A percentile compares a stretch with the other conserved stretches of the same genome.
These are phyloP conservation scores for Cercospora sesami DNA, from an alignment of 2,329 filamentous ascomycete species.

Conservation along the genomic window DNA sequence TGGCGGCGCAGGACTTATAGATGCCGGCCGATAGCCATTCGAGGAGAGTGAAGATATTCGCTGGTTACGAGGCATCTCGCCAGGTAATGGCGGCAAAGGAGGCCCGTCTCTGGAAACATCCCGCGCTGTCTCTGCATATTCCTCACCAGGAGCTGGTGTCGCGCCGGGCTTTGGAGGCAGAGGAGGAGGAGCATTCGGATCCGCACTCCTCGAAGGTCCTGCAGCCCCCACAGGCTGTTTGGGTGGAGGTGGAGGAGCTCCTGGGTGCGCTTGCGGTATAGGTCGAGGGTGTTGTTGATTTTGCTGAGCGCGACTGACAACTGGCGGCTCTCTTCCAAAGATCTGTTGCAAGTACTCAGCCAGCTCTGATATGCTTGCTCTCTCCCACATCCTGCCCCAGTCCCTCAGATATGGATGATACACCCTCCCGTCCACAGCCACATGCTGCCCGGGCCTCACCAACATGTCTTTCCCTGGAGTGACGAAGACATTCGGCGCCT, in stretches of 20 bases:
- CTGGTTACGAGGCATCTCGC: conserved; percentile 6
- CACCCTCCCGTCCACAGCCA: conserved; percentile 86
- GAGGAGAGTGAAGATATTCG: conserved; percentile 12
- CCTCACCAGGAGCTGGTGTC: conserved; percentile 38
- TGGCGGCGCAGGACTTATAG: conserved; percentile 1
- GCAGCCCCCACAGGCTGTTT: conserved; percentile 34
- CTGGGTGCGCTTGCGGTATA: conserved; percentile 62
- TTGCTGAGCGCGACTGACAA: conserved; percentile 69
- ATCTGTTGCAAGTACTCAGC: conserved; percentile 78
- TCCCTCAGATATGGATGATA: conserved; percentile 94
- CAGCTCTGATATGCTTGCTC: conserved; percentile 78
- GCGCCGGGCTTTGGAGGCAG: conserved; percentile 59
- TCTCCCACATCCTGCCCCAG: conserved; percentile 85
- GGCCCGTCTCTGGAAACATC: conserved; percentile 34
- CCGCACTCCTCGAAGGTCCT: conserved; percentile 23
- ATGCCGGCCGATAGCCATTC: conserved; percentile 1
- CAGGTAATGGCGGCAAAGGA: conserved; percentile 26
- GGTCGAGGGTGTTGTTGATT: conserved; percentile 54
- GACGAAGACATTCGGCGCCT: conserved; percentile 84
- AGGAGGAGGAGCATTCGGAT: conserved; percentile 44
- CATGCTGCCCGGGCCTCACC: conserved; percentile 89
- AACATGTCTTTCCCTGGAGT: conserved; percentile 85
- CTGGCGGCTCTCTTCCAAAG: conserved; percentile 92
- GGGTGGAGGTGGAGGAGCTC: conserved; percentile 40
- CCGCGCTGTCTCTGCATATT: conserved; percentile 23